Evolutionary conservation across 345 rosid genomes (phyloP), one percentile per base, ranked within the genome.

Genomic region (Citrus hindsii): DNA sequence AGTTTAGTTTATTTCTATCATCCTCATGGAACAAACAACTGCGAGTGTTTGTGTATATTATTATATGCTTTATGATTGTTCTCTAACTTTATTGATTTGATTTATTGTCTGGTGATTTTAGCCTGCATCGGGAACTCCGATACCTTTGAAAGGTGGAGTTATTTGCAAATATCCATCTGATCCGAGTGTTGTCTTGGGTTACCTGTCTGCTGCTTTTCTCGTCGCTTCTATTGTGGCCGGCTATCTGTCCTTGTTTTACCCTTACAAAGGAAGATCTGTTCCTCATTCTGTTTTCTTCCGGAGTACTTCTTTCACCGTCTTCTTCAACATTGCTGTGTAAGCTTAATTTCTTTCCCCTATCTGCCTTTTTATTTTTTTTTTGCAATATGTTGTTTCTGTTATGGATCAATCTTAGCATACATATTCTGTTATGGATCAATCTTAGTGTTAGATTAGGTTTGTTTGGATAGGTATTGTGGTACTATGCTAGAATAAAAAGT

Each of bases 91-190:
- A 4, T 74, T 75, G 48, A 56, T 60, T 30, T 53, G 58, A 18
- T 16, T 77, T 58, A 3, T 74, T 75, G 56, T 62, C 56, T 25
- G 9, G 33, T 46, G 4, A 27, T 35, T 3, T 19, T 81, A 93
- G 98, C 98, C 97, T 24, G 84, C 92, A 22, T 64, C 89, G 24
- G 98, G 98, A 46, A 91, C 88, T 60, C 88, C 94, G 5, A 86
- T 92, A 7, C 40, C 76, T 2, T 92, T 90, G 25, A 92, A 90
- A 60, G 97, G 81, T 58, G 86, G 86, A 25, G 89, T 90, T 65
- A 86, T 90, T 33, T 93, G 98, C 97, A 90, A 92, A 73, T 93
- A 93, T 82, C 95, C 95, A 73, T 79, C 88, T 37, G 98, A 93
- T 87, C 94, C 97, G 7, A 80, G 91, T 2, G 92, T 93, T 27